Evolutionary conservation across 2,329 filamentous ascomycete genomes (phyloP), one percentile per base, ranked within the genome.

Genomic region (Ambrosiella xylebori): DNA sequence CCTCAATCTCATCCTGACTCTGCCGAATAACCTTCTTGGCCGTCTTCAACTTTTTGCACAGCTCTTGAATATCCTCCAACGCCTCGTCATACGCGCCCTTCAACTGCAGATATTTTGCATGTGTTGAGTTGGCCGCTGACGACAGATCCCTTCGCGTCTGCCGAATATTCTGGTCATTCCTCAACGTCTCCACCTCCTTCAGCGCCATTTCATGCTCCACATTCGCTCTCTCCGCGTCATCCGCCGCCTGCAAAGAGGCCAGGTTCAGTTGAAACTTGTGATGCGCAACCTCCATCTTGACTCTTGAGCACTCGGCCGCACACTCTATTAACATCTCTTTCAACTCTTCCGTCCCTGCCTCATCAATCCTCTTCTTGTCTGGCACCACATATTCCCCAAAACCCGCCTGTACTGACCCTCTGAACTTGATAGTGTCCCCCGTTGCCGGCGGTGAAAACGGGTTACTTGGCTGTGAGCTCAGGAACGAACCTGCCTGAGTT

Each of bases 171-270:
- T 93, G 86, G 12, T 82, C 82, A 61, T 78, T 76, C 61, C 89
- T 85, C 36, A 96, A 73, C 11, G 90, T 86, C 61, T 95, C 86
- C 17, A 95, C 85, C 69, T 96, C 89, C 19, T 86, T 79, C 62
- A 88, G 81, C n/a, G 85, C 85, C 80, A 96, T 90, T 63, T 93
- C 86, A 65, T 95, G 86, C 69, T 96, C 91, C 4, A 96, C 90
- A 40, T 84, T 85, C 63, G 91, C 88, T 35, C 89, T 82, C 69
- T 94, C 90, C 8, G 88, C 80, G 37, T 89, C 85, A 64, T 95
- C 88, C 54, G 85, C 82, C 57, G 86, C 89, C 66, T 95, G 88
- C 63, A 96, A 82, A 56, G 80, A 82, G 36, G 95, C 77, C 66
- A 96, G 78, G 64, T 85, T 89, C 66, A 90, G 86, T 68, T 96